Base-by-base conservation (phyloP, 2,329 filamentous ascomycete species). In the Tolypocladium cylindrosporum region DNA sequence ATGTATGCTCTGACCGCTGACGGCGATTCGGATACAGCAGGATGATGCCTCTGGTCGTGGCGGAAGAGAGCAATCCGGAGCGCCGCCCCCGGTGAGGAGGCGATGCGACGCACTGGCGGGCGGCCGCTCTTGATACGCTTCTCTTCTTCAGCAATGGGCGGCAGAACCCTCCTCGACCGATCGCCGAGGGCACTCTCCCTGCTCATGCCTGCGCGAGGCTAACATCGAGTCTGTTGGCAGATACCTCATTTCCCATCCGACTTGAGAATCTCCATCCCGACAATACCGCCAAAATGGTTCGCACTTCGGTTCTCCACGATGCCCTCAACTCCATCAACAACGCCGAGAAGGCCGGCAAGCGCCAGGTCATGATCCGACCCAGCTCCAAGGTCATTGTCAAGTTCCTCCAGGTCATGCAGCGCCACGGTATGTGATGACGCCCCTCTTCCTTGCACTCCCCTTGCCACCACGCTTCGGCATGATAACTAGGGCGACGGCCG, bases 291-390 rank as follows among this genome's bases (percentile, higher is more conserved):
- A 97, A 89, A 77, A 99, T 99, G 93, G 92, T 97, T 81, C 91
- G 90, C 84, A 97, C 94, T 74, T 96, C 91, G 78, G 94, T 97
- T 75, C 92, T 99, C 80, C 95, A 97, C 86, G 94, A 99, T 88
- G 91, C 90, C 77, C 89, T 97, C 74, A 96, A 96, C 79, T 84
- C 87, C 84, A 97, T 99, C 89, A 99, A 99, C 91, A 99, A 99
- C 80, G 94, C 94, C 85, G 95, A 99, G 87, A 97, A 99, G 89
- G 84, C 90, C 71, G 94, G 94, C 83, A 97, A 97, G 89, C 92
- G 94, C 75, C 94, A 99, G 84, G 94, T 97, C 76, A 75, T 99
- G 78, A 97, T 99, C 85, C 88, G 92, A 74, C 94, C 95, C 71
- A 89, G 86, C 78, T 97, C 94, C 79, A 99, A 99, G 90, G 94